Percentiles rank a stretch among this genome's conserved stretches.
Evolutionary conservation across 176 grass and related monocot species (phyloP).

Genomic region (Aegilops bicornis): DNA sequence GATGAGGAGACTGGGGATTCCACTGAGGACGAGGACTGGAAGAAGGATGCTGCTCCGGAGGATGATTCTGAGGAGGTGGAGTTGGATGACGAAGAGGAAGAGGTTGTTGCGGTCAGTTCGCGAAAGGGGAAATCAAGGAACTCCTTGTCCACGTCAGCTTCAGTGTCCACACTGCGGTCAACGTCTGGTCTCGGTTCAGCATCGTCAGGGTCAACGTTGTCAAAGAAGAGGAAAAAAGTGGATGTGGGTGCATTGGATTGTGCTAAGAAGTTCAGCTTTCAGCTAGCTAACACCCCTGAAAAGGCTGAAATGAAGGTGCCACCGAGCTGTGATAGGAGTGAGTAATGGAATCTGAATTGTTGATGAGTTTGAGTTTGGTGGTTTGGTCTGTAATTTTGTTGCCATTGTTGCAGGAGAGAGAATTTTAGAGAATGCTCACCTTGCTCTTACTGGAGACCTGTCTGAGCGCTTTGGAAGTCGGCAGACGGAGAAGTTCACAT

Average conservation of each 20-base stretch:
- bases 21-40: slow-evolving; percentile 79
- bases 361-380: not conserved
- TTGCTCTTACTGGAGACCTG: slow-evolving; percentile 54
- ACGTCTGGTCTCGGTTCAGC: slow-evolving; percentile 1
- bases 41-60: slow-evolving; percentile 28
- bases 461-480: slow-evolving; percentile 75
- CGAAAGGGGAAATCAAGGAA: slow-evolving; percentile 33
- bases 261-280: slow-evolving; percentile 76
- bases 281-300: slow-evolving; percentile 18
- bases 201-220: slow-evolving; percentile 7
- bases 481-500: slow-evolving; percentile 77
- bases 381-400: slow-evolving; percentile 24
- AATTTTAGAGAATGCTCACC: slow-evolving; percentile 21
- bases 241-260: slow-evolving; percentile 64
- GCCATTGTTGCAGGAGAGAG: slow-evolving; percentile 48
- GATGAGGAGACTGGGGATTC: slow-evolving; percentile 45
- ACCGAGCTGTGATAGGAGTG: slow-evolving; percentile 32
- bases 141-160: slow-evolving; percentile 17
- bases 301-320: slow-evolving; percentile 17
- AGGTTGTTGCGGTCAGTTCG: slow-evolving; percentile 36
- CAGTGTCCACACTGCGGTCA: not conserved
- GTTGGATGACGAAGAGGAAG: slow-evolving; percentile 59
- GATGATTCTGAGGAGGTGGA: slow-evolving; percentile 77
- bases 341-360: slow-evolving; percentile 31
- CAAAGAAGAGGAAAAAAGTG: slow-evolving; percentile 72